Evolutionary conservation across 2,329 filamentous ascomycete genomes (phyloP).

Genomic region (Aplosporella prunicola): DNA sequence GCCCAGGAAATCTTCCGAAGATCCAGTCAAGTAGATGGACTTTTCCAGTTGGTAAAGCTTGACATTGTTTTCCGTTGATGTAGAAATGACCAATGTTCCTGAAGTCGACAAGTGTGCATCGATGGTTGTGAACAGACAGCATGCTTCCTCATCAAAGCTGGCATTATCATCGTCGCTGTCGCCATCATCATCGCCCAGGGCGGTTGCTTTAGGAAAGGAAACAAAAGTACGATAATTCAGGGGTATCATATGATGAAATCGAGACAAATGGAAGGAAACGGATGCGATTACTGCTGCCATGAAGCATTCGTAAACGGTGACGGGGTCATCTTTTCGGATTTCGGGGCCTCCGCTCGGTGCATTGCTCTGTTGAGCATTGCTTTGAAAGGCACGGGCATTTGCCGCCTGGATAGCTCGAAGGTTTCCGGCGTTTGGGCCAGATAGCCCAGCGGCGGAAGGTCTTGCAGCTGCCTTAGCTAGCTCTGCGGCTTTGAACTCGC

Average conservation of each 20-base stretch:
- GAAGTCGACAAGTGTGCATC: slow-evolving; percentile 12
- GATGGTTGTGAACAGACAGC: slow-evolving; percentile 4
- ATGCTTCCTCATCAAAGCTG: background rate
- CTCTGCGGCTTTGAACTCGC: slow-evolving; percentile 25
- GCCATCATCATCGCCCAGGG: slow-evolving; percentile 11
- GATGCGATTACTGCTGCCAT: slow-evolving; percentile 27
- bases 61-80: slow-evolving; percentile 9
- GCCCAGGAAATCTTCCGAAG: slow-evolving; percentile 6
- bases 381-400: slow-evolving; percentile 16
- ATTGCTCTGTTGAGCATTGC: slow-evolving; percentile 12
- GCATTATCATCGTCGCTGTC: slow-evolving; percentile 6
- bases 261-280: slow-evolving; percentile 25
- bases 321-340: slow-evolving; percentile 22
- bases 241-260: slow-evolving; percentile 22
- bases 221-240: slow-evolving; percentile 30
- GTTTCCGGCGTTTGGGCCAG: slow-evolving; percentile 2
- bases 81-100: slow-evolving; percentile 12
- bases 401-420: slow-evolving; percentile 13
- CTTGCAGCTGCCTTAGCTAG: slow-evolving; percentile 23
- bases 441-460: slow-evolving; percentile 13
- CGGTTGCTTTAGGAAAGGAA: slow-evolving; percentile 16
- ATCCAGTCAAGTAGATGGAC: slow-evolving; percentile 7
- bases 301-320: slow-evolving; percentile 29
- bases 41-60: background rate
- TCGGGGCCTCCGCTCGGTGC: slow-evolving; percentile 6